Conservation (phyloP, 1,284 basidiomycete genomes). For the Pascua sp. region DNA sequence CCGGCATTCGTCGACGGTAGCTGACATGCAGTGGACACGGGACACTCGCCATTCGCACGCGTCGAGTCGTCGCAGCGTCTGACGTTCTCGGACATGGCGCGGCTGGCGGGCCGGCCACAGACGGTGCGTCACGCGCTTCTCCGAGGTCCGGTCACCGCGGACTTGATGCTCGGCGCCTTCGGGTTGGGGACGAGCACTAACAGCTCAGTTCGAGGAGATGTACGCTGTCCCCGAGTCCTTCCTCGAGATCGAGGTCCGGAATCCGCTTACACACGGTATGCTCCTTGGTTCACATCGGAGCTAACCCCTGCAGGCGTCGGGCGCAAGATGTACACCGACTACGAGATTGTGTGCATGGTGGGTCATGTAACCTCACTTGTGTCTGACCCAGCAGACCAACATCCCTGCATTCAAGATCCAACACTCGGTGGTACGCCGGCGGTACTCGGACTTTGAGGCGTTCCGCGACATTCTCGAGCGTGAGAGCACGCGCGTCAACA, state of each 20-base stretch:
- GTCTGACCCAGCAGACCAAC: conserved; percentile 67
- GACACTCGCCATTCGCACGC: conserved; percentile 69
- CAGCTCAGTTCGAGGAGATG: conserved; percentile 87
- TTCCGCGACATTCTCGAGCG: conserved; percentile 97
- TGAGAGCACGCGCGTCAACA: conserved; percentile 94
- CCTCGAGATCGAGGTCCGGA: conserved; percentile 94
- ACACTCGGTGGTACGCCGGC: conserved; percentile 87
- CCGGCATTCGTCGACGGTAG: background rate
- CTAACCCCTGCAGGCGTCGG: conserved; percentile 68
- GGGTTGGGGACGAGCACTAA: background rate
- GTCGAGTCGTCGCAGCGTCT: conserved; percentile 40
- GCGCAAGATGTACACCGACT: conserved; percentile 98
- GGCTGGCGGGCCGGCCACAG: conserved; percentile 68
- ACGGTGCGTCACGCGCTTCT: conserved; percentile 58
- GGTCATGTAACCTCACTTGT: conserved; percentile 28
- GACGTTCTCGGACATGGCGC: conserved; percentile 66
- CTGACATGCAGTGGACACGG: conserved; percentile 37
- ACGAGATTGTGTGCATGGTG: conserved; percentile 96
- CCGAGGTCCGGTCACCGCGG: no score
- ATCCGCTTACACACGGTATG: conserved; percentile 91
- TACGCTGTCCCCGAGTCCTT: conserved; percentile 96
- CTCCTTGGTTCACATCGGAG: background rate
- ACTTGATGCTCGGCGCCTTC: background rate
- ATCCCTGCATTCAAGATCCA: conserved; percentile 98
- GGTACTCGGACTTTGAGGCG: conserved; percentile 98